Evolutionary conservation across 768 basidiomycete genomes (phyloP).

Genomic region (Russula earlei): DNA sequence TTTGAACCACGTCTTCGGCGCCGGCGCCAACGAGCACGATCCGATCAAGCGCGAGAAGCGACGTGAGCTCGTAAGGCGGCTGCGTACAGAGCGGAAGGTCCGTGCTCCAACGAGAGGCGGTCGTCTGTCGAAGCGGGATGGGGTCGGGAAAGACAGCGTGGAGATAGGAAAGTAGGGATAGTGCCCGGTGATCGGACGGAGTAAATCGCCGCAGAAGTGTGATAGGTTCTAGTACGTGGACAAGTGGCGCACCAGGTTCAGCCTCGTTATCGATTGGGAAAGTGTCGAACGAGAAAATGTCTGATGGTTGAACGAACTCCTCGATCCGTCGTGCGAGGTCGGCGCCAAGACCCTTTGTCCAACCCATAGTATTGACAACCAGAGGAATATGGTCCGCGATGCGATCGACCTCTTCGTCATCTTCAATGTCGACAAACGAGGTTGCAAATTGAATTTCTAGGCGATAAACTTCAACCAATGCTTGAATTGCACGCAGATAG

Average conservation of each 20-base stretch:
- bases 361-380: conserved; percentile 94
- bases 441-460: conserved; percentile 53
- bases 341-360: conserved; percentile 88
- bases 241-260: conserved; percentile 6
- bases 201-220: conserved; percentile 38
- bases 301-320: conserved; percentile 47
- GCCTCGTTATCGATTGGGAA: neutral
- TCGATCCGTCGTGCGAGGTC: conserved; percentile 70
- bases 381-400: conserved; percentile 62
- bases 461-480: conserved; percentile 57
- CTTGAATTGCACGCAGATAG: conserved; percentile 62
- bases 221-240: conserved; percentile 42
- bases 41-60: conserved; percentile 44
- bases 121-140: conserved; percentile 21
- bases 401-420: conserved; percentile 29
- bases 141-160: conserved; percentile 37
- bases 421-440: conserved; percentile 20
- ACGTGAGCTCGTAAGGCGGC: conserved; percentile 66
- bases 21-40: conserved; percentile 67
- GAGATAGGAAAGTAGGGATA: conserved; percentile 72
- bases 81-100: conserved; percentile 54
- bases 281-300: conserved; percentile 44
- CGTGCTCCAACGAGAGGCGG: conserved; percentile 54
- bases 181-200: conserved; percentile 60
- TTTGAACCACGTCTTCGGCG: conserved; percentile 64